A percentile compares a stretch with the other conserved stretches of the same genome.
Conservation (phyloP, 192 early-diverging fungal genomes). For the Backusella parvicylindrica region DNA sequence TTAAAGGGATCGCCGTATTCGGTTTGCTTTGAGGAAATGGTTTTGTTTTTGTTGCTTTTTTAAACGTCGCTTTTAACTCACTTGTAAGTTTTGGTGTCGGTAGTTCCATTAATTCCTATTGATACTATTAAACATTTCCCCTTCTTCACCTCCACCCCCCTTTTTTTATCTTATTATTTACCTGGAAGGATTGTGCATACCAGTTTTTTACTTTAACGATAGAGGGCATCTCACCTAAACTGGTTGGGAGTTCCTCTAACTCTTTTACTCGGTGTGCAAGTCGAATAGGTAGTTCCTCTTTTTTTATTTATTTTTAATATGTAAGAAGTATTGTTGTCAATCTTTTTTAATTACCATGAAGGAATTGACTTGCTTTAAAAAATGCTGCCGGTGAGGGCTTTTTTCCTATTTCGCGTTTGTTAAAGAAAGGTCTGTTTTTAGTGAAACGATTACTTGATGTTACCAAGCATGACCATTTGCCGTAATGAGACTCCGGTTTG, state of each 20-base stretch:
- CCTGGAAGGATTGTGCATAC: constrained; percentile 91
- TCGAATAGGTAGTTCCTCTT: constrained; percentile 89
- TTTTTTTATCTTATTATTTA: constrained; percentile 13
- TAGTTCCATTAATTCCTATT: constrained; percentile 36
- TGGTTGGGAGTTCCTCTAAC: constrained; percentile 84
- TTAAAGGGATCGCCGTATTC: constrained; percentile 32
- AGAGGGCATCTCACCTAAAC: constrained; percentile 85
- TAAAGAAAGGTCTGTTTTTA: not conserved
- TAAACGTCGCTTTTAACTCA: constrained; percentile 12
- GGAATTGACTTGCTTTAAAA: constrained; percentile 71
- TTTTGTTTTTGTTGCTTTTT: not conserved
- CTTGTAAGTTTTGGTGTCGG: constrained; percentile 19
- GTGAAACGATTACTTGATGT: not conserved
- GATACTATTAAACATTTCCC: not conserved
- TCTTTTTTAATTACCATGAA: constrained; percentile 46
- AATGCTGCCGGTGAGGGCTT: constrained; percentile 71
- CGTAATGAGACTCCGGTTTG: constrained; percentile 90
- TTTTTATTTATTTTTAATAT: not conserved
- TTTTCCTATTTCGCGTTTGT: constrained; percentile 42
- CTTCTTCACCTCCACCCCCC: not conserved
- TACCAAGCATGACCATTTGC: constrained; percentile 96
- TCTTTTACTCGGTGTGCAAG: constrained; percentile 93
- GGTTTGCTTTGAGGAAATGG: constrained; percentile 41
- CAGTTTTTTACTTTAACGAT: constrained; percentile 87
- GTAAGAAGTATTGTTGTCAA: not conserved